phyloP scores from a whole-genome alignment of 2,329 filamentous ascomycete species.

The Alternaria viburni region DNA sequence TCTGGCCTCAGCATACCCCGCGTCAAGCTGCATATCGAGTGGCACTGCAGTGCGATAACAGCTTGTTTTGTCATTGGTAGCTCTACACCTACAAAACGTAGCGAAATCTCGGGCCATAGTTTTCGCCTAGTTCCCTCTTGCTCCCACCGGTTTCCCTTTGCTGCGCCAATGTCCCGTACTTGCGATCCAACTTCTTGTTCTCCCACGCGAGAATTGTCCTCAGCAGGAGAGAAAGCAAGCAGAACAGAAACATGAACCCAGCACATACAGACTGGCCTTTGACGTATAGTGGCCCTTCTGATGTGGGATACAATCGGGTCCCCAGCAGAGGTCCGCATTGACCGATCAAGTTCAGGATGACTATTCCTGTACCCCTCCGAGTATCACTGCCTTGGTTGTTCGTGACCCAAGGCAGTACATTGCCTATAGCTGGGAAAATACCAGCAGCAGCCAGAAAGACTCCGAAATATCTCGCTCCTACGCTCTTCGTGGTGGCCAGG shows the following conservation, averaged over 20 bases:
- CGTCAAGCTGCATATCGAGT: not conserved
- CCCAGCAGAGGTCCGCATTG: slow-evolving; percentile 53
- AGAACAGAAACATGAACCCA: slow-evolving; percentile 48
- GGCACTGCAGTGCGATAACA: not conserved
- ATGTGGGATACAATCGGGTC: slow-evolving; percentile 42
- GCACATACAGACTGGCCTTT: slow-evolving; percentile 47
- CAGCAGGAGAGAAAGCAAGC: slow-evolving; percentile 36
- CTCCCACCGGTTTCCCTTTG: slow-evolving; percentile 29
- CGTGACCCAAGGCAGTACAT: slow-evolving; percentile 73
- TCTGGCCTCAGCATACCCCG: not conserved
- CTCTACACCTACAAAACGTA: slow-evolving; percentile 43
- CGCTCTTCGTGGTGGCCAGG: slow-evolving; percentile 62
- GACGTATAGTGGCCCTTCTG: slow-evolving; percentile 41
- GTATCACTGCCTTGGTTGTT: slow-evolving; percentile 74
- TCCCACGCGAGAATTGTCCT: slow-evolving; percentile 44
- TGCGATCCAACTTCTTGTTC: slow-evolving; percentile 44
- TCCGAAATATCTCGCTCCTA: slow-evolving; percentile 59
- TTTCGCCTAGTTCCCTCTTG: slow-evolving; percentile 33
- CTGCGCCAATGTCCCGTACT: slow-evolving; percentile 40
- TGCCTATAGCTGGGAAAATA: slow-evolving; percentile 71
- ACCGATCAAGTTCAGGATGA: slow-evolving; percentile 71
- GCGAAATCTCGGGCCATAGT: slow-evolving; percentile 43
- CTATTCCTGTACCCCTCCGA: slow-evolving; percentile 69
- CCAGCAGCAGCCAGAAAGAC: slow-evolving; percentile 64
- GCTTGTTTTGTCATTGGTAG: not conserved